Conservation (phyloP, 2,329 filamentous ascomycete species). For the Colletotrichum sansevieriae region DNA sequence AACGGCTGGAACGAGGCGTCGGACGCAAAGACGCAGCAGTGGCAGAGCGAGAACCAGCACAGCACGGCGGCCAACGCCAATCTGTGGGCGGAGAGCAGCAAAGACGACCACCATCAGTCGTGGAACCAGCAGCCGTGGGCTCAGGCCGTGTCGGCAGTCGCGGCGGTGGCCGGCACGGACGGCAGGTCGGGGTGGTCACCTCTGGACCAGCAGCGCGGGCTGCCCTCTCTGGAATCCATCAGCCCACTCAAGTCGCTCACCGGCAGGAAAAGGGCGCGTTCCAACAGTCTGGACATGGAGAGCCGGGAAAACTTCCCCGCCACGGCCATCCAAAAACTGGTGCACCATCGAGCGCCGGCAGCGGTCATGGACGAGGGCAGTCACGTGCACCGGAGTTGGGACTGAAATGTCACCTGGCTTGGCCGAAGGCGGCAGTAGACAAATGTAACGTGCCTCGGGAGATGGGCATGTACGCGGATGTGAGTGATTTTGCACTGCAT, state of each 20-base stretch:
- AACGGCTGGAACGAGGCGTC: constrained; percentile 39
- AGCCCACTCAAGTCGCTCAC: constrained; percentile 40
- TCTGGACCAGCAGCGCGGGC: constrained; percentile 36
- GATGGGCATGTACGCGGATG: neutral
- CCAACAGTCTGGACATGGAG: constrained; percentile 43
- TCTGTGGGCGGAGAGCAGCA: constrained; percentile 46
- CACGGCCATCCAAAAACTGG: constrained; percentile 41
- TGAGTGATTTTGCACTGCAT: neutral
- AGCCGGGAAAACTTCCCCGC: constrained; percentile 43
- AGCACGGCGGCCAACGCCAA: constrained; percentile 45
- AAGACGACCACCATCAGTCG: constrained; percentile 46
- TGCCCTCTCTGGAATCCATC: constrained; percentile 41
- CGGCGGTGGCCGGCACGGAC: constrained; percentile 45
- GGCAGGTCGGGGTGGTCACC: constrained; percentile 40
- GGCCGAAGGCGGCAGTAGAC: constrained; percentile 1
- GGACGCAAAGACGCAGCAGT: constrained; percentile 39
- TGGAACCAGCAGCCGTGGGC: constrained; percentile 49
- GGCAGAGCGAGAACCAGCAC: constrained; percentile 42
- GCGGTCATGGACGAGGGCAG: constrained; percentile 39
- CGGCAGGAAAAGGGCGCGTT: constrained; percentile 40
- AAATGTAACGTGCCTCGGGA: neutral
- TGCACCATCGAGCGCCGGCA: constrained; percentile 39
- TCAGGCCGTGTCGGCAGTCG: constrained; percentile 50
- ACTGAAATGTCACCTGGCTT: constrained; percentile 32
- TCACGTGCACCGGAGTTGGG: constrained; percentile 41